Base-by-base conservation (phyloP, 1,284 basidiomycete genomes). In the Ganoderma sp. region DNA sequence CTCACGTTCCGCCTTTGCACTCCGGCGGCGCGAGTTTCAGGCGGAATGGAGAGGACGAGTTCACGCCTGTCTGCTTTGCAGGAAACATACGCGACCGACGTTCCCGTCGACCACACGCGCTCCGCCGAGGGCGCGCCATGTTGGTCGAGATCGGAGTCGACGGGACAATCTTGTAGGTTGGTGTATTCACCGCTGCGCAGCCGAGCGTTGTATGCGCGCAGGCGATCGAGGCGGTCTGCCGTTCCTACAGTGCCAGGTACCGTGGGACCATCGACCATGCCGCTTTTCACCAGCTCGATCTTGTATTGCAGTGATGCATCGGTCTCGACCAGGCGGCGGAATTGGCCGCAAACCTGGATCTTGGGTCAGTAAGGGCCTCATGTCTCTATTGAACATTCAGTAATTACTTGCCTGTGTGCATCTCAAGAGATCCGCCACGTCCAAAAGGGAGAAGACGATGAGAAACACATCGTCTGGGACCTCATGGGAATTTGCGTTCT, bases 371-470 rank as follows among this genome's bases (percentile, higher is more conserved):
- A 28, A 10, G 15, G 14, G n/a, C 28, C 28, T 32, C 28, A 32
- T 32, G 34, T 9, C 34, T 37, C 0, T 1, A 37, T 52, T 32
- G 5, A 3, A 10, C 1, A 15, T 1, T 12, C 48, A 12, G 17
- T 14, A 39, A 5, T 39, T 10, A 57, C 56, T 57, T 9, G 56
- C 56, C 56, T 57, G 34, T 6, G 14, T 12, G 56, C 56, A 57
- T 37, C 12, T 34, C 8, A 57, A 22, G 8, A 57, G 56, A 57
- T 57, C 56, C 8, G 9, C 12, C 3, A 57, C 34, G 3, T 39
- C 56, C 56, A 57, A 19, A 39, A 57, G 56, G 32, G 34, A 57
- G 56, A 57, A 57, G 6, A 57, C 32, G 56, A 57, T n/a, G 19
- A 57, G 56, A n/a, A 57, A 57, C 12, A 57, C 34, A 4, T 57